Base-by-base conservation (phyloP, 805 yeast species). In the Cyberlindnera lachancei region DNA sequence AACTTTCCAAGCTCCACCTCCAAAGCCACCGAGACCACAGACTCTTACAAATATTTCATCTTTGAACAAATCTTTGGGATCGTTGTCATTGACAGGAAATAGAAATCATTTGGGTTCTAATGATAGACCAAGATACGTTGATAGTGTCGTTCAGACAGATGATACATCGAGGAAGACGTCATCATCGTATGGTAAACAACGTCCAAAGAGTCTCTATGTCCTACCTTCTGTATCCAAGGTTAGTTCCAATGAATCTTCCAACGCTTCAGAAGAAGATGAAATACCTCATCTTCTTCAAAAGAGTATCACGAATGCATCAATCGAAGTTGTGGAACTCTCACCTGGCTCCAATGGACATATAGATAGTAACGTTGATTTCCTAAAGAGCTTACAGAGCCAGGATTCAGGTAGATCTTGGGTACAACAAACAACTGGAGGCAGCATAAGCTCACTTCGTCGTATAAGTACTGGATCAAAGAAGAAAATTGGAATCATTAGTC, bases 301-400 rank as follows among this genome's bases (percentile, higher is more conserved):
- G 0, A 18, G 44, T 18, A 45, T 53, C 9, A 20, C 35, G 6
- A 37, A 40, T 8, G 18, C 35, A 6, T 36, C 40, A 19, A 27
- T 41, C 3, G 34, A 40, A 5, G 23, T 36, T 4, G 40, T 39
- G 8, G 52, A 47, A 19, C 30, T 44, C 17, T 46, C 53, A 30
- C 52, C 49, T 15, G 48, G 48, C 13, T 51, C 41, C 29, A 40
- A 44, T 17, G 14, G 18, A 32, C 50, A 49, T 19, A 48, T 48
- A 29, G 53, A 56, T 37, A 59, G 58, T 33, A 63, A 58, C 23
- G 53, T 64, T 16, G 68, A 59, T 20, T 65, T 61, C 38, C 34
- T 64, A 22, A 59, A 55, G 31, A 52, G 43, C 17, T 37, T 64
- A 15, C 56, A 64, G 10, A 54, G 53, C 19, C 63, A 61, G 31